Percentiles rank a stretch among this genome's conserved stretches.
phyloP scores from a whole-genome alignment of 2,329 filamentous ascomycete genomes.

The Aphanoascus verrucosus region DNA sequence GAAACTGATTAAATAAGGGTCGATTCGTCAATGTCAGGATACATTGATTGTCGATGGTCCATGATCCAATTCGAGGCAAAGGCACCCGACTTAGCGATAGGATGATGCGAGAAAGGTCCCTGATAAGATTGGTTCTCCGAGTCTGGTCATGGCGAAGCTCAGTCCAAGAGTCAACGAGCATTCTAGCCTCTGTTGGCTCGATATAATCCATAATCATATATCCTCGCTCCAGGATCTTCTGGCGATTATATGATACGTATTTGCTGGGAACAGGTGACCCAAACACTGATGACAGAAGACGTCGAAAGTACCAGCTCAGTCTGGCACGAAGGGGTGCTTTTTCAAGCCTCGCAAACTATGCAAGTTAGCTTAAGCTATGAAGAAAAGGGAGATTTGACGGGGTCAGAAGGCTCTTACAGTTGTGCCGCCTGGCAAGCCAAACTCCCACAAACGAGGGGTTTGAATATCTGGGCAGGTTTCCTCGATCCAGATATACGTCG shows the following conservation, averaged over 20 bases:
- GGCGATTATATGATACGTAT: neutral
- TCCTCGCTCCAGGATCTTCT: constrained; percentile 10
- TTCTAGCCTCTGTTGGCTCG: constrained; percentile 13
- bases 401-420: constrained; percentile 6
- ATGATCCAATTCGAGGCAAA: constrained; percentile 28
- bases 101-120: constrained; percentile 19
- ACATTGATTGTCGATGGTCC: constrained; percentile 22
- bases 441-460: constrained; percentile 14
- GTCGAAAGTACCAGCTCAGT: neutral
- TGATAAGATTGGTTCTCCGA: constrained; percentile 19
- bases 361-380: neutral
- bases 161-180: constrained; percentile 21
- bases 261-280: neutral
- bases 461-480: constrained; percentile 12
- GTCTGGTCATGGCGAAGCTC: neutral
- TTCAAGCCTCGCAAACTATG: neutral
- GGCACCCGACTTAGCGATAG: constrained; percentile 18
- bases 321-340: neutral
- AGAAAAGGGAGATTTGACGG: neutral
- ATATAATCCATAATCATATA: constrained; percentile 21
- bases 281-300: neutral
- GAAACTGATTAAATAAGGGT: constrained; percentile 26
- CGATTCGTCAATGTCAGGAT: constrained; percentile 27
- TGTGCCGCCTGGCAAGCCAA: constrained; percentile 20
- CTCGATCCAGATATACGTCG: constrained; percentile 13